Evolutionary conservation across 1,284 basidiomycete species (phyloP).

Genomic region (Ceratobasidium sp.): DNA sequence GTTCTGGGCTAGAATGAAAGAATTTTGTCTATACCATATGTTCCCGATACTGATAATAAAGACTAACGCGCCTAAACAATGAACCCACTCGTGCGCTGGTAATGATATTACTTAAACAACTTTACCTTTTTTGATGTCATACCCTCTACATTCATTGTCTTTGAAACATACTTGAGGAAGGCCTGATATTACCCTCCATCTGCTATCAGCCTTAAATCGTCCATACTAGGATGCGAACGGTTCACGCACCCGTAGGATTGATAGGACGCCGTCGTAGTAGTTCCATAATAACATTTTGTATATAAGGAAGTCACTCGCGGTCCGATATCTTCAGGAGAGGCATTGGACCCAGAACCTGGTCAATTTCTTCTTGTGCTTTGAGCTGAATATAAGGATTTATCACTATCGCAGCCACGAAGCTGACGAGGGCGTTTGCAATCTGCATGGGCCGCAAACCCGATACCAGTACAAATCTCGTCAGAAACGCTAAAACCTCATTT

Average conservation of each 20-base stretch:
- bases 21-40: constrained; percentile 15
- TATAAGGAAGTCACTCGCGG: constrained; percentile 50
- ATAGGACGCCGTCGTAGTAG: constrained; percentile 17
- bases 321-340: constrained; percentile 50
- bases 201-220: neutral
- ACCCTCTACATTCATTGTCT: neutral
- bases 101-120: constrained; percentile 4
- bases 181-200: neutral
- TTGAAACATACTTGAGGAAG: neutral
- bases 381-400: constrained; percentile 46
- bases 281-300: constrained; percentile 40
- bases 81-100: neutral
- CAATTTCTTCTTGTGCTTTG: constrained; percentile 51
- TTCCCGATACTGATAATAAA: constrained; percentile 16
- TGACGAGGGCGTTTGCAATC: constrained; percentile 4
- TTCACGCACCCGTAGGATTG: constrained; percentile 16
- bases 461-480: neutral
- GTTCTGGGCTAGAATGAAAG: neutral
- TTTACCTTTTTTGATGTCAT: neutral
- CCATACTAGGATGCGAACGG: too few relatives aligned
- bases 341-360: constrained; percentile 48
- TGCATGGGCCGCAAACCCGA: neutral
- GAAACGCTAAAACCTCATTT: neutral
- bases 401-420: constrained; percentile 46
- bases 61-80: neutral